These are phyloP conservation scores for Dictyostelium purpureum DNA, from an alignment of 78 protist species.

Conservation along the genomic window DNA sequence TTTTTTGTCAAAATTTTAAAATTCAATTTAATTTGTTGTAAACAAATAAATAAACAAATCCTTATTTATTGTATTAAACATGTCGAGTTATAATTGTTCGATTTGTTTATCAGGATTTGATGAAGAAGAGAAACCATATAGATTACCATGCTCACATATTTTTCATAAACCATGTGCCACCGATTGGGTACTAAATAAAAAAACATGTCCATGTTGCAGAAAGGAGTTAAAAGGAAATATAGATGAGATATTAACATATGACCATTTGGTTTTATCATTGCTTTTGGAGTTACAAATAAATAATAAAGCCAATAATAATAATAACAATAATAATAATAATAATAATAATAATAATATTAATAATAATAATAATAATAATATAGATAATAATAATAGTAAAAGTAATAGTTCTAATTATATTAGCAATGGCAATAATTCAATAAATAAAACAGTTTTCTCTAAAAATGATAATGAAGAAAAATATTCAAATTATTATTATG, in stretches of 20 bases:
- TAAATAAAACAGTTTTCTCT: background rate
- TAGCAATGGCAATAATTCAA: background rate
- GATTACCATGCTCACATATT: slow-evolving; percentile 9
- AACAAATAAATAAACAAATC: too few relatives aligned
- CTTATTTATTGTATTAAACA: too few relatives aligned
- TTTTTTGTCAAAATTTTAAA: too few relatives aligned
- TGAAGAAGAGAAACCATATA: background rate
- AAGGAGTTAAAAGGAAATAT: background rate
- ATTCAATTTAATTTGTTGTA: too few relatives aligned
- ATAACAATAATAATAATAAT: too few relatives aligned
- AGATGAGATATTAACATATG: background rate
- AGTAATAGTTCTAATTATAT: background rate
- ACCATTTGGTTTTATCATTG: too few relatives aligned
- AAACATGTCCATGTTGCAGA: background rate
- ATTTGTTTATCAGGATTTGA: background rate
- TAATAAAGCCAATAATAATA: too few relatives aligned
- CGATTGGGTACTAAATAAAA: background rate
- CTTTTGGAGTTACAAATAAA: too few relatives aligned
- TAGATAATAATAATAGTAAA: background rate
- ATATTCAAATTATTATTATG: background rate
- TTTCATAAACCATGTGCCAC: background rate
- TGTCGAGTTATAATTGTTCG: background rate
- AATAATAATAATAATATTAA: background rate
- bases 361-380: background rate
- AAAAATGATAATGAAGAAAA: too few relatives aligned